phyloP scores from a whole-genome alignment of 768 basidiomycete species.

The Suillus tomentosus region DNA sequence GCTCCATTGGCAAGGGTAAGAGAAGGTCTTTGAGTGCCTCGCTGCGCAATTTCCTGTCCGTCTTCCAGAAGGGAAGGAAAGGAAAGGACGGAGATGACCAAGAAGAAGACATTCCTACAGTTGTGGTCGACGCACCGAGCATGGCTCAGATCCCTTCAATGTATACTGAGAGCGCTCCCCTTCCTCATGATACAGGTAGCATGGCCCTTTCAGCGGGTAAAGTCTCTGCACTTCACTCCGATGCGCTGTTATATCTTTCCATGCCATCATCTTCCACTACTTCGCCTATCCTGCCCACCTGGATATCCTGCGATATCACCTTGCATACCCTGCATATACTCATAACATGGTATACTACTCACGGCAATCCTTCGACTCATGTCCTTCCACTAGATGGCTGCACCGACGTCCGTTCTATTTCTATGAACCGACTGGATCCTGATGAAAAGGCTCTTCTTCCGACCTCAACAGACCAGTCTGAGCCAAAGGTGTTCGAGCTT shows the following conservation, averaged over 20 bases:
- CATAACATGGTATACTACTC: constrained; percentile 48
- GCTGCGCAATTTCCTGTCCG: constrained; percentile 61
- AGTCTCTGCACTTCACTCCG: constrained; percentile 15
- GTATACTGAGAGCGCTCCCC: not conserved
- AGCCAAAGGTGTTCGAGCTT: constrained; percentile 65
- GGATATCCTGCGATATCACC: constrained; percentile 49
- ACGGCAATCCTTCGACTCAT: constrained; percentile 43
- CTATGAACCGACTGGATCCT: constrained; percentile 40
- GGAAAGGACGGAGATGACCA: constrained; percentile 30
- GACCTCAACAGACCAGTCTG: constrained; percentile 35
- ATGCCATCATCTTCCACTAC: constrained; percentile 23
- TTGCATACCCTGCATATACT: constrained; percentile 44
- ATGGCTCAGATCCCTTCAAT: constrained; percentile 7
- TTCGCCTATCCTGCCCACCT: constrained; percentile 40
- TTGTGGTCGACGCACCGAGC: constrained; percentile 12
- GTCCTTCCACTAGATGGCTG: constrained; percentile 54
- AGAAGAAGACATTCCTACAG: constrained; percentile 23
- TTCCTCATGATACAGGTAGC: constrained; percentile 4
- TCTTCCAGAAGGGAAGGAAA: constrained; percentile 58
- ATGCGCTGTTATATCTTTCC: constrained; percentile 51
- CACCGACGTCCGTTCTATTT: constrained; percentile 64
- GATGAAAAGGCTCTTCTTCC: constrained; percentile 50
- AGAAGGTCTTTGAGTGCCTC: constrained; percentile 60
- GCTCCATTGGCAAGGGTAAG: constrained; percentile 41
- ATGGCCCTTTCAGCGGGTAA: not conserved